Base-by-base conservation (phyloP, 2,329 filamentous ascomycete species). In the Mariannaea elegans region DNA sequence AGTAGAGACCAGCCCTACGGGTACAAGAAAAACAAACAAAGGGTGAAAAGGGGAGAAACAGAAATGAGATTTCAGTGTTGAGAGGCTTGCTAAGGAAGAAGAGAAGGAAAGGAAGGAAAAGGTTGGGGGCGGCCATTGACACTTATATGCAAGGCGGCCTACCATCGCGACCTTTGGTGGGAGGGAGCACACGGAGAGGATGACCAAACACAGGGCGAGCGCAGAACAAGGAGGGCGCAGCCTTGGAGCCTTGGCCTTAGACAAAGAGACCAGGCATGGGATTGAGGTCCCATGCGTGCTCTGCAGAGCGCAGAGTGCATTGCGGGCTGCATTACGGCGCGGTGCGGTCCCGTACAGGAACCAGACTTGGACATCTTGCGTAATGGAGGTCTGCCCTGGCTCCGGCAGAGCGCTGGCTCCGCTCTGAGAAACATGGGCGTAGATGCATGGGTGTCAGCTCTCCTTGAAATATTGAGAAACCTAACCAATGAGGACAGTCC, bases 51-150 rank as follows among this genome's bases (percentile, higher is more conserved):
- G 75, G 72, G 72, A 74, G 71, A 73, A 73, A 74, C 70, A 74
- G 81, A 83, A 85, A 81, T 77, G 39, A 82, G 80, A 80, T 82
- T 82, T 82, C 73, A 77, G 75, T 70, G 73, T 79, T 83, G 83
- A 66, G 77, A 81, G 73, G 80, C 87, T 90, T 90, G 88, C 88
- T 89, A 82, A 82, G 82, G 87, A 79, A 78, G 76, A 80, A 80
- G 74, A 71, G 77, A 77, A 78, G 72, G 73, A 71, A 74, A 71
- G 67, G 71, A 73, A 71, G 69, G 71, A 42, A 60, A 70, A 68
- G 38, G 2, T 51, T 69, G 65, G 59, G 51, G 65, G 59, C 44
- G 71, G 74, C 74, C 73, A 72, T 73, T 73, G 74, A 70, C 32
- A 36, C 69, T 66, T 71, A 71, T 71, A 71, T 58, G 62, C 34